Evolutionary conservation across 331 rosid genomes (phyloP), one percentile per base, ranked within the genome.

Genomic region (Quercus phellos): DNA sequence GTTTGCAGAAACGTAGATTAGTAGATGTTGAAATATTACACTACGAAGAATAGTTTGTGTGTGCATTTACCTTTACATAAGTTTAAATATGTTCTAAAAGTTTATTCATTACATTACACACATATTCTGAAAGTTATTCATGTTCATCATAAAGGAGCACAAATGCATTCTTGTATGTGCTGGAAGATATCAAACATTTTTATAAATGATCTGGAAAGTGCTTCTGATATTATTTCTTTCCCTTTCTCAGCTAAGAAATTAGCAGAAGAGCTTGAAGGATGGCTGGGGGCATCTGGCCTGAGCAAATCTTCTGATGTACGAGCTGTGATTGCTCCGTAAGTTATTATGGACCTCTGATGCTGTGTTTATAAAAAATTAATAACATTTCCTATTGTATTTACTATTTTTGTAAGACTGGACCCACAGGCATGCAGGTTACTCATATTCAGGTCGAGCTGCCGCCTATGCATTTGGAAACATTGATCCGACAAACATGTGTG

Each of bases 311-410:
- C 96, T 69, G 94, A 89, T 70, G 97, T 90, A 4, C 83, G 97
- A 27, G 98, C 94, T 76, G 96, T 91, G 59, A 93, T 93, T 86
- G 98, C 98, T 86, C 98, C 98, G 98, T 93, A 87, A 91, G 98
- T 86, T 76, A 6, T 26, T 26, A 19, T 5, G 56, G 71, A 29
- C 10, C 55, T 4, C 2, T n/a, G 35, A 6, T 35, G 68, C 35
- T 55, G 21, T 43, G 43, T 66, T 75, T 24, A 3, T 61, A 1
- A 14, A 2, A 3, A 38, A 30, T 78, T 74, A 43, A 21, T 51
- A 53, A 50, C 68, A 30, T 71, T 18, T 64, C 16, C 74, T 85
- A n/a, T 80, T 68, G 10, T 42, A 43, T 74, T 77, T 38, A 34
- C 13, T 24, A 4, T 17, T 73, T 50, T 71, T 76, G 71, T 72